Evolutionary conservation across 2,329 filamentous ascomycete species (phyloP).

Genomic region (Pyrenophora teres): DNA sequence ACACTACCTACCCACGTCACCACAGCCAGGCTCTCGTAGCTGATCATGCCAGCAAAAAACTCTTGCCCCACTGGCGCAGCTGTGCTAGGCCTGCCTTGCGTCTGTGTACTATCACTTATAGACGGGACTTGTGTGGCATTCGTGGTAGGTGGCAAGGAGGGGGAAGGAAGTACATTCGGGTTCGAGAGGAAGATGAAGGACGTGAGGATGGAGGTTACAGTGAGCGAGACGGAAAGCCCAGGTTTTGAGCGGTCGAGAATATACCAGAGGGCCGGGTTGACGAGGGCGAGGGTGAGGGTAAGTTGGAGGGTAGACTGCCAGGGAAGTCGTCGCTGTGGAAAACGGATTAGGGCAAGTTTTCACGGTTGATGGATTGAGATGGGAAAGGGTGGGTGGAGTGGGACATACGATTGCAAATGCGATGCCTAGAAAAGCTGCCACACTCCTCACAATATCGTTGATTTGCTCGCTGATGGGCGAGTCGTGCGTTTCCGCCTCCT

Average conservation of each 20-base stretch:
- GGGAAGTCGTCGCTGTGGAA: constrained; percentile 76
- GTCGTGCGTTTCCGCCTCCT: constrained; percentile 40
- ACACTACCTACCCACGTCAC: constrained; percentile 92
- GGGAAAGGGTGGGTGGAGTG: not conserved
- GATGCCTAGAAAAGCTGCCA: constrained; percentile 74
- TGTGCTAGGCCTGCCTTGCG: constrained; percentile 1
- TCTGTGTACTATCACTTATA: constrained; percentile 5
- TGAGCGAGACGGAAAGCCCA: constrained; percentile 78
- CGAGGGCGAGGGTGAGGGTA: constrained; percentile 83
- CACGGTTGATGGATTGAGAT: not conserved
- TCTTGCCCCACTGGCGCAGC: constrained; percentile 13
- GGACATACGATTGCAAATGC: constrained; percentile 79
- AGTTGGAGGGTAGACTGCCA: constrained; percentile 97
- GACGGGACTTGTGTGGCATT: constrained; percentile 32
- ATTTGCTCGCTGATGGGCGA: constrained; percentile 66
- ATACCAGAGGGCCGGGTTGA: constrained; percentile 95
- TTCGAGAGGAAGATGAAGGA: constrained; percentile 74
- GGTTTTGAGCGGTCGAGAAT: constrained; percentile 87
- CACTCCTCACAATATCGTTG: constrained; percentile 71
- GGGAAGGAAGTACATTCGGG: constrained; percentile 72
- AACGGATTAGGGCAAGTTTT: constrained; percentile 8
- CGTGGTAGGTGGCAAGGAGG: constrained; percentile 25
- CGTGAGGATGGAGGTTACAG: constrained; percentile 76
- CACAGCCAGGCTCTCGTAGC: constrained; percentile 68
- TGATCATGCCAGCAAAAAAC: constrained; percentile 60